These are phyloP conservation scores for Colletotrichum tofieldiae DNA, from an alignment of 2,329 filamentous ascomycete species.

Conservation along the genomic window DNA sequence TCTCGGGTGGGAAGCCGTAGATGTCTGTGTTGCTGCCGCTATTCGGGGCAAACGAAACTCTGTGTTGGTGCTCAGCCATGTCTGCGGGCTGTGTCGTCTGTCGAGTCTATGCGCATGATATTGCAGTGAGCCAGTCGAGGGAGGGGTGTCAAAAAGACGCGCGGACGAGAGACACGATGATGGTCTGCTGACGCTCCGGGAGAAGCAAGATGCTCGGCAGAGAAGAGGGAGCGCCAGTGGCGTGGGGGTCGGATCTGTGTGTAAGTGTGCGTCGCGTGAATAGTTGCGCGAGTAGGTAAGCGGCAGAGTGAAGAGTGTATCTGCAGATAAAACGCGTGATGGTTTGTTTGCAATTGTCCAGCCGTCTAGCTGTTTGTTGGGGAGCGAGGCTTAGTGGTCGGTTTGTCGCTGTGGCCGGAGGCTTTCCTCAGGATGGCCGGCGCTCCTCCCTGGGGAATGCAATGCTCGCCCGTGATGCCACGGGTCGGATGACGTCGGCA, in stretches of 20 bases:
- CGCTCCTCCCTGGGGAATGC: conserved; percentile 39
- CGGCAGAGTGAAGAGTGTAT: neutral
- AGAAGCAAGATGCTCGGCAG: neutral
- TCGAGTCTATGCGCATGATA: conserved; percentile 38
- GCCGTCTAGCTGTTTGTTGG: conserved; percentile 16
- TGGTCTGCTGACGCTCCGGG: conserved; percentile 7
- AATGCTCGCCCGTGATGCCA: conserved; percentile 34
- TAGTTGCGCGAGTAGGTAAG: conserved; percentile 11
- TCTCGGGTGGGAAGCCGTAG: conserved; percentile 74
- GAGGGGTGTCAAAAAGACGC: neutral
- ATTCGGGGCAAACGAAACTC: conserved; percentile 41
- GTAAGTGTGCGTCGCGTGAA: neutral
- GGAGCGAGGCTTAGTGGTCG: neutral
- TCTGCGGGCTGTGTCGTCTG: conserved; percentile 33
- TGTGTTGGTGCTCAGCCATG: conserved; percentile 44
- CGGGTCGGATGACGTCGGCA: conserved; percentile 42
- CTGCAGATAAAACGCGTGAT: conserved; percentile 20
- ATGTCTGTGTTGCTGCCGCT: conserved; percentile 45
- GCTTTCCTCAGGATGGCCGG: conserved; percentile 15
- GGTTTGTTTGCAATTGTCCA: neutral
- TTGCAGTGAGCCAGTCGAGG: conserved; percentile 2
- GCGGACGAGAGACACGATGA: neutral
- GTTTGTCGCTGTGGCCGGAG: conserved; percentile 16
- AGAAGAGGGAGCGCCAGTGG: neutral
- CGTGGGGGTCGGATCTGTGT: conserved; percentile 5